phyloP scores from a whole-genome alignment of 768 basidiomycete species.

The Tylopilus rubrobrunneus region DNA sequence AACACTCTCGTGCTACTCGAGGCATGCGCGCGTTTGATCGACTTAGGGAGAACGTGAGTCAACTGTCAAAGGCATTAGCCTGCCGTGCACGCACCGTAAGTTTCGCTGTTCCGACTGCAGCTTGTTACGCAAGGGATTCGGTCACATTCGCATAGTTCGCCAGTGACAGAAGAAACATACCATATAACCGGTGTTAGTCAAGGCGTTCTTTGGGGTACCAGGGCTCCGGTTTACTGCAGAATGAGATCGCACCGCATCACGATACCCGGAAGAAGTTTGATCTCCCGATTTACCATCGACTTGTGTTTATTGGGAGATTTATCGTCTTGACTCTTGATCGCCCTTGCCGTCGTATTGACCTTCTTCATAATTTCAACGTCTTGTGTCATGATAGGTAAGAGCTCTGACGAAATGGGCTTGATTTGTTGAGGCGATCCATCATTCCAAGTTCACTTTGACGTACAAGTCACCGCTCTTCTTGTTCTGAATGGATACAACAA shows the following conservation, averaged over 20 bases:
- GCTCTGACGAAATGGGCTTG: slow-evolving; percentile 11
- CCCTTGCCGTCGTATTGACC: slow-evolving; percentile 4
- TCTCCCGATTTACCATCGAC: slow-evolving; percentile 8
- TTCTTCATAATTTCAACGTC: not conserved
- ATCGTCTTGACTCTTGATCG: slow-evolving; percentile 2
- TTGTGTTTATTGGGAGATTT: slow-evolving; percentile 2
- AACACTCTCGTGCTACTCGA: too few relatives aligned
- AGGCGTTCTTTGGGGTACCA: too few relatives aligned
- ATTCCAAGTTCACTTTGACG: slow-evolving; percentile 9
- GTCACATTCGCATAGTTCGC: too few relatives aligned
- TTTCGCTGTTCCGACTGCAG: too few relatives aligned
- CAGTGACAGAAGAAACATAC: too few relatives aligned
- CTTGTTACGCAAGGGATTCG: too few relatives aligned
- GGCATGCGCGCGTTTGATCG: too few relatives aligned
- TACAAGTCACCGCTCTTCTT: slow-evolving; percentile 13
- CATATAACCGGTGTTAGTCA: too few relatives aligned
- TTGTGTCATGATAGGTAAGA: slow-evolving; percentile 8
- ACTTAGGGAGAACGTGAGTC: too few relatives aligned
- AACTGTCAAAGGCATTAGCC: too few relatives aligned
- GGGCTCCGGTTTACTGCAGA: too few relatives aligned
- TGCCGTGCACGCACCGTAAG: too few relatives aligned
- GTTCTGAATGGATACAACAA: not conserved
- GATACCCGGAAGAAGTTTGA: slow-evolving; percentile 1
- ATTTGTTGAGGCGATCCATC: slow-evolving; percentile 7
- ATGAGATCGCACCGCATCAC: not conserved